Base-by-base conservation (phyloP, 2,329 filamentous ascomycete genomes). In the Alternaria triticimaculans region DNA sequence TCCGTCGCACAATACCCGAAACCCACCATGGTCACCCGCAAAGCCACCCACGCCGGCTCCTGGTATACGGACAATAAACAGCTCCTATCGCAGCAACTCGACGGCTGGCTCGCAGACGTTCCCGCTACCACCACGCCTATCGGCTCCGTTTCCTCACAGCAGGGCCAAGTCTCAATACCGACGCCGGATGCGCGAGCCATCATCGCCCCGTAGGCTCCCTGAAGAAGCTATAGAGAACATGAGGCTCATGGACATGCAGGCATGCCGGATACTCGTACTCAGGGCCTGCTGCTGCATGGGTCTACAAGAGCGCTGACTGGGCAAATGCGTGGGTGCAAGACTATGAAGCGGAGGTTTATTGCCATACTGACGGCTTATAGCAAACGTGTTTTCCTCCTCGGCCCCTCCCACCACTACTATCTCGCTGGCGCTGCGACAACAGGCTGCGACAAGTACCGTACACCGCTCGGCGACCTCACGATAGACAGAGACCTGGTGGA, bases 261-360 rank as follows among this genome's bases (percentile, higher is more conserved):
- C 96, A 99, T 80, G 96, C 96, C 63, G 96, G 96, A 65, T 99
- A 97, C 82, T 84, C 88, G 2, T 98, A 95, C 84, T 99, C 96
- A 5, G 96, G 96, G 8, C 88, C 90, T 43, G 95, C 93, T 70
- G 96, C 96, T 46, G 96, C 94, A 46, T 98, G 93, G 90, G 96
- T 96, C 9, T 99, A 98, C 82, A 96, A 93, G 80, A 87, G 88
- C 7, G 89, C 97, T 54, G 94, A 98, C 78, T 86, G 98, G 60
- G 90, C 89, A 63, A 88, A 88, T 65, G 91, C 90, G 87, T 90
- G 80, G 78, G 86, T 79, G 4, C 18, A n/a, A 4, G 48, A 6
- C 25, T n/a, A 26, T 60, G 37, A 25, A 41, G 11, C n/a, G 8
- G n/a, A 18, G 21, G 4, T n/a, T 18, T 15, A 21, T 3, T 9